Percentiles rank a stretch among this genome's conserved stretches.
Evolutionary conservation across 2,329 filamentous ascomycete genomes (phyloP).

Genomic region (Nemania abortiva): DNA sequence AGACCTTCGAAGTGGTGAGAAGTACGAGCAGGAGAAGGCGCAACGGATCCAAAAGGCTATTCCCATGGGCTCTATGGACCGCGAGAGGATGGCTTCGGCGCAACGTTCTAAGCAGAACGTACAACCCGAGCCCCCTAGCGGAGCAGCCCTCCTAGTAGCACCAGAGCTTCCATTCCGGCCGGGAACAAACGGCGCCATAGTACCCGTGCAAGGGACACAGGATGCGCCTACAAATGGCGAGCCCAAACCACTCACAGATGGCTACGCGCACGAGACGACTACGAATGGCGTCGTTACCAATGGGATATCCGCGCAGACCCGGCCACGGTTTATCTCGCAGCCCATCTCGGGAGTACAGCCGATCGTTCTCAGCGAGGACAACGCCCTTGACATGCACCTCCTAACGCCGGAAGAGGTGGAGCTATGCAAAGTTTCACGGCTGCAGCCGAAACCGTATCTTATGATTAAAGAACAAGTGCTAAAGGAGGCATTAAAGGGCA

Average conservation of each 20-base stretch:
- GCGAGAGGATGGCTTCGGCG: slow-evolving; percentile 78
- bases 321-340: slow-evolving; percentile 66
- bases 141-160: slow-evolving; percentile 80
- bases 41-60: slow-evolving; percentile 75
- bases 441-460: slow-evolving; percentile 94
- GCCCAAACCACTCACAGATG: slow-evolving; percentile 66
- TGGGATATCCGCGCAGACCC: slow-evolving; percentile 58
- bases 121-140: slow-evolving; percentile 77
- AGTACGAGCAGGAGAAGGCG: slow-evolving; percentile 91
- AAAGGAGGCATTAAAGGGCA: slow-evolving; percentile 88
- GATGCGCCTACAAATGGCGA: slow-evolving; percentile 62
- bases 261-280: slow-evolving; percentile 54
- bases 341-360: slow-evolving; percentile 72
- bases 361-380: slow-evolving; percentile 78
- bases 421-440: slow-evolving; percentile 83
- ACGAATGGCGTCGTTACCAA: slow-evolving; percentile 54
- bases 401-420: slow-evolving; percentile 86
- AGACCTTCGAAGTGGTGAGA: slow-evolving; percentile 86
- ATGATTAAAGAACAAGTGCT: slow-evolving; percentile 95
- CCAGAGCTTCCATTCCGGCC: slow-evolving; percentile 79
- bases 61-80: slow-evolving; percentile 85
- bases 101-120: slow-evolving; percentile 76
- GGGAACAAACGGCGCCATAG: slow-evolving; percentile 48
- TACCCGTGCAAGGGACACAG: slow-evolving; percentile 42
- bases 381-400: slow-evolving; percentile 84